Percentiles rank a stretch among this genome's conserved stretches.
Conservation (phyloP, 139 green algal genomes). For the Pycnococcus provasolii region DNA sequence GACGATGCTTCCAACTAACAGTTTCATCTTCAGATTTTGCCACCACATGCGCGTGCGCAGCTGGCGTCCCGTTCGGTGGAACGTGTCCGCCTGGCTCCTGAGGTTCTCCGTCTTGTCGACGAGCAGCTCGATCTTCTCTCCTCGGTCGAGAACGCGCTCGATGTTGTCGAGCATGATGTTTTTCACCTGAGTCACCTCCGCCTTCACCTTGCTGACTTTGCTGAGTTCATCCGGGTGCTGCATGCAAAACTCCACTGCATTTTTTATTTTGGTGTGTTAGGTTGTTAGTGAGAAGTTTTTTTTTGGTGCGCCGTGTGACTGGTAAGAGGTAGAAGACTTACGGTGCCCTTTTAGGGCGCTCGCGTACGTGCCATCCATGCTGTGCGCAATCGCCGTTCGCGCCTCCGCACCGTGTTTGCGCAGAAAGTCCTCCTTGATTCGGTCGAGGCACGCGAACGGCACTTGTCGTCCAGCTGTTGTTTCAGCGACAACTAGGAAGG, state of each 20-base stretch:
- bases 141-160: slow-evolving; percentile 71
- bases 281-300: no score
- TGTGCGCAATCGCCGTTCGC: slow-evolving; percentile 50
- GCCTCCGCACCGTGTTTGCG: slow-evolving; percentile 43
- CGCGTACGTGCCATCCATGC: slow-evolving; percentile 72
- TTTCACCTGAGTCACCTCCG: slow-evolving; percentile 89
- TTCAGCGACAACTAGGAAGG: slow-evolving; percentile 84
- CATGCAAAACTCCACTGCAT: slow-evolving; percentile 86
- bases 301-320: no score
- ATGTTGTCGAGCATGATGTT: slow-evolving; percentile 98
- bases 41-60: slow-evolving; percentile 85
- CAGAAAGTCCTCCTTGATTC: slow-evolving; percentile 42
- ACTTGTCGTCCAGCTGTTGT: slow-evolving; percentile 76
- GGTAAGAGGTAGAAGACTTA: no score
- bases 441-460: slow-evolving; percentile 83
- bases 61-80: slow-evolving; percentile 68
- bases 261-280: slow-evolving; percentile 48
- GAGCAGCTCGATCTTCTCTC: slow-evolving; percentile 93
- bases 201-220: slow-evolving; percentile 68
- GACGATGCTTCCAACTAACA: slow-evolving; percentile 45
- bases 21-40: slow-evolving; percentile 90
- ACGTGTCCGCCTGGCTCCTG: slow-evolving; percentile 78
- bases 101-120: slow-evolving; percentile 95
- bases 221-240: slow-evolving; percentile 84
- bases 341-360: no score